A percentile compares a stretch with the other conserved stretches of the same genome.
These are phyloP conservation scores for Styphnolobium japonicum DNA, from an alignment of 306 rosid species.

Conservation along the genomic window DNA sequence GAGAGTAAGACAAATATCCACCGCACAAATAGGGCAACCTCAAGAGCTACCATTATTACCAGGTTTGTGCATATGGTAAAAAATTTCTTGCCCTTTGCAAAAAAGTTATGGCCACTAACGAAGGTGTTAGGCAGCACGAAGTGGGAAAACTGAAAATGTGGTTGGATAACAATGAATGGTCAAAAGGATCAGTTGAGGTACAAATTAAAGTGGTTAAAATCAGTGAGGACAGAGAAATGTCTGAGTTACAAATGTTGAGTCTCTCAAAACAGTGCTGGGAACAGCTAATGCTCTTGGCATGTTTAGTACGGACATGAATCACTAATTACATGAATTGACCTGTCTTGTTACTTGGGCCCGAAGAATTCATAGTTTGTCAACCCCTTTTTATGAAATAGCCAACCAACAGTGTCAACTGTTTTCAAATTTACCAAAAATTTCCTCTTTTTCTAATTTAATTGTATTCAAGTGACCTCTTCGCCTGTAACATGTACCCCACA, in stretches of 20 bases:
- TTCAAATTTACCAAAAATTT: not conserved
- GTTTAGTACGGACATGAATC: not conserved
- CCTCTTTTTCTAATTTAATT: not conserved
- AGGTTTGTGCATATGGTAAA: not conserved
- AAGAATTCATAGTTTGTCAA: not conserved
- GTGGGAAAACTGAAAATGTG: constrained; percentile 3
- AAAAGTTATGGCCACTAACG: not conserved
- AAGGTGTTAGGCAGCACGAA: not conserved
- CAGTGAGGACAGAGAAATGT: not conserved
- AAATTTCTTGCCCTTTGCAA: not conserved
- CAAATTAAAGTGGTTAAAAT: not conserved
- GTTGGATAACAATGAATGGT: constrained; percentile 17
- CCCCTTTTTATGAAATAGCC: not conserved
- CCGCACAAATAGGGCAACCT: not conserved
- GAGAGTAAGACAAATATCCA: not conserved
- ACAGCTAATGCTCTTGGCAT: not conserved
- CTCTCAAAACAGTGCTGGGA: not conserved
- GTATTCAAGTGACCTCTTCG: not conserved
- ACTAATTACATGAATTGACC: not conserved
- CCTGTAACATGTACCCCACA: not conserved
- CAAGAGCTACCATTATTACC: not conserved
- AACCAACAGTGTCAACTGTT: not conserved
- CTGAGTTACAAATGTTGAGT: not conserved
- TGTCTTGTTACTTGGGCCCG: not conserved
- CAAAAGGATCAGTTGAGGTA: not conserved